These are phyloP conservation scores for Drechslerella dactyloides DNA, from an alignment of 2,329 filamentous ascomycete genomes.

Conservation along the genomic window DNA sequence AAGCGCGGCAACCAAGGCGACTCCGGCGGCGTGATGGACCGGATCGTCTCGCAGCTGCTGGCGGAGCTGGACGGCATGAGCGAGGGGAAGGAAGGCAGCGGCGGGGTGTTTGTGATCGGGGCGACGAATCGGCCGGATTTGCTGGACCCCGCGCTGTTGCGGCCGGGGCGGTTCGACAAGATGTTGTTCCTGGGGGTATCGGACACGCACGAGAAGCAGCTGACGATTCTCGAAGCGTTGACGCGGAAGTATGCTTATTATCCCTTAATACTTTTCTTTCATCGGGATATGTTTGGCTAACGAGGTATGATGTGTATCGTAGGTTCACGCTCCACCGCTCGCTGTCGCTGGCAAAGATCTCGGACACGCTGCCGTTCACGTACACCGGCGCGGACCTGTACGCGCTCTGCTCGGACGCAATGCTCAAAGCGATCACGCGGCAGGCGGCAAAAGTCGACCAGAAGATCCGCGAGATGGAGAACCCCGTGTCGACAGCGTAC, in stretches of 20 bases:
- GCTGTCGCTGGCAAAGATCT: slow-evolving; percentile 76
- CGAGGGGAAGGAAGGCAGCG: slow-evolving; percentile 77
- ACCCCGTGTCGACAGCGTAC: slow-evolving; percentile 78
- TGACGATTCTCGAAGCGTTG: slow-evolving; percentile 89
- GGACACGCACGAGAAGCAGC: slow-evolving; percentile 95
- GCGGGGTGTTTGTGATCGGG: slow-evolving; percentile 94
- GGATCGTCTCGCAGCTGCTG: slow-evolving; percentile 91
- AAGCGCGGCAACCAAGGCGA: slow-evolving; percentile 97
- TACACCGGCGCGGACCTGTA: slow-evolving; percentile 98
- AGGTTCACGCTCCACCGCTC: slow-evolving; percentile 84
- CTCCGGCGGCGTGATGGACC: slow-evolving; percentile 96
- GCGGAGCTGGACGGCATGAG: slow-evolving; percentile 98
- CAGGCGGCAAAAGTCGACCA: slow-evolving; percentile 82
- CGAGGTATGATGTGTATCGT: slow-evolving; percentile 9
- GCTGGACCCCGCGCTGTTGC: slow-evolving; percentile 84
- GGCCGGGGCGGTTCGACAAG: slow-evolving; percentile 94
- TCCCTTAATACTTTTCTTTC: slow-evolving; percentile 14
- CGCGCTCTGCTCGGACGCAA: slow-evolving; percentile 93
- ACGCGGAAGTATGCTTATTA: slow-evolving; percentile 78
- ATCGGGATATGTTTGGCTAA: slow-evolving; percentile 22
- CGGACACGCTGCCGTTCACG: slow-evolving; percentile 82
- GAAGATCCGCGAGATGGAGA: slow-evolving; percentile 69
- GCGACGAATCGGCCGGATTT: slow-evolving; percentile 94
- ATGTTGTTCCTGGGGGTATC: slow-evolving; percentile 97
- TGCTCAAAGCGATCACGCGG: slow-evolving; percentile 97